Conservation (phyloP, 805 yeast species). For the Barnettozyma siamensis region DNA sequence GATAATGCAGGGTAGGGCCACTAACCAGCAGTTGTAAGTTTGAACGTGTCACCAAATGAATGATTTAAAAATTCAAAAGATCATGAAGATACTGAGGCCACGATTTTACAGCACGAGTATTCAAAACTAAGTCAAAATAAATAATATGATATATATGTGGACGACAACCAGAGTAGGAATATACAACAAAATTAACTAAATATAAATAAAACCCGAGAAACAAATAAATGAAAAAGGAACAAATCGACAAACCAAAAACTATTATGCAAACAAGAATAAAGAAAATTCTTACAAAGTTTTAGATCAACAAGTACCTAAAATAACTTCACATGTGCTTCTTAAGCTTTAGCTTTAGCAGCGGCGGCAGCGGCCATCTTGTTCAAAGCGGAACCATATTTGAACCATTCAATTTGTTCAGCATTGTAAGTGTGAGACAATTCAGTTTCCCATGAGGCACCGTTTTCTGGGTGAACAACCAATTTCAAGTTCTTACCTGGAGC, state of each 20-base stretch:
- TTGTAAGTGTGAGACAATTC: constrained; percentile 95
- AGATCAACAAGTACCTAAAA: not conserved
- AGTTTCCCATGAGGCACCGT: constrained; percentile 83
- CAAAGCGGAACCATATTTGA: constrained; percentile 98
- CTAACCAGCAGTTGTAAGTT: too few species aligned
- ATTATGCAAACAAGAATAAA: too few species aligned
- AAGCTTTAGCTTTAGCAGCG: constrained; percentile 10
- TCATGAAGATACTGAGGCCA: too few species aligned
- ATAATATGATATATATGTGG: constrained; percentile 2
- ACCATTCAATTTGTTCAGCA: constrained; percentile 96
- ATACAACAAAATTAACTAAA: constrained; percentile 1
- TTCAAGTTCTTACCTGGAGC: constrained; percentile 91
- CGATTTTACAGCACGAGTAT: too few species aligned
- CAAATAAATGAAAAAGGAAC: not conserved
- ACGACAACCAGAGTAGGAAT: not conserved
- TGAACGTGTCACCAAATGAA: too few species aligned
- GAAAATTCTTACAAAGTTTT: not conserved
- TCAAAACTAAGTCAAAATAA: not conserved
- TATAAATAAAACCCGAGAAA: not conserved
- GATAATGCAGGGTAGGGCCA: too few species aligned
- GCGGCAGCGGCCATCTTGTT: constrained; percentile 74
- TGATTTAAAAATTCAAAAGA: too few species aligned
- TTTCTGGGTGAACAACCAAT: constrained; percentile 64
- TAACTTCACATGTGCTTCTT: not conserved
- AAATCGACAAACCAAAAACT: too few species aligned